Percentiles rank a stretch among this genome's conserved stretches.
These are phyloP conservation scores for Niebla homalea DNA, from an alignment of 495 filamentous ascomycete species.

Conservation along the genomic window DNA sequence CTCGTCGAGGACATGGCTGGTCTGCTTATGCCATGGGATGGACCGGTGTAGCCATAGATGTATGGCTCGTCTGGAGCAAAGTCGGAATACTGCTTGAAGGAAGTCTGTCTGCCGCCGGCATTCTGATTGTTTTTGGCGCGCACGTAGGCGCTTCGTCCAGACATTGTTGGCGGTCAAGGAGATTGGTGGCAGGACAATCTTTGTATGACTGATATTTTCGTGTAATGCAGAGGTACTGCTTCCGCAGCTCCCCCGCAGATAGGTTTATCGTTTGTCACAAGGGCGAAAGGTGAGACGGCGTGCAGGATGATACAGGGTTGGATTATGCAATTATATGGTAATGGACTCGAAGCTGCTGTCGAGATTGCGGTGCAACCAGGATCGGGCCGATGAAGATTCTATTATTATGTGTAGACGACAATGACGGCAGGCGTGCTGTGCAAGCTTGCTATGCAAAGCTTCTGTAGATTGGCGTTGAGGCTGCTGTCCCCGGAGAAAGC, in stretches of 20 bases:
- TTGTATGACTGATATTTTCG: neutral
- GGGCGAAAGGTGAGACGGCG: neutral
- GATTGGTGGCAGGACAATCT: neutral
- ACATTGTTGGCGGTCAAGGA: conserved; percentile 11
- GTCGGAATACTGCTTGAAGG: conserved; percentile 12
- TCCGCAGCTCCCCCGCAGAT: too few relatives aligned
- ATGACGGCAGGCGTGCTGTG: too few relatives aligned
- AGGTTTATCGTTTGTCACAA: neutral
- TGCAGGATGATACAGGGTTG: neutral
- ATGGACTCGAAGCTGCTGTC: too few relatives aligned
- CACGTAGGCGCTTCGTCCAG: conserved; percentile 18
- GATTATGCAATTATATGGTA: too few relatives aligned
- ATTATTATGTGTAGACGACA: too few relatives aligned
- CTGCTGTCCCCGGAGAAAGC: too few relatives aligned
- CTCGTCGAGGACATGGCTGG: conserved; percentile 11
- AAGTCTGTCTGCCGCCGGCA: conserved; percentile 12
- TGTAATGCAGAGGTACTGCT: neutral
- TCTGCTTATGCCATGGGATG: conserved; percentile 3
- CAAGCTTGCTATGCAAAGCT: too few relatives aligned
- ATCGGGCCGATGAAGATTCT: too few relatives aligned
- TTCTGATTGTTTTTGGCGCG: conserved; percentile 14
- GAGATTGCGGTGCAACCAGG: too few relatives aligned
- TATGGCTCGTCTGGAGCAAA: conserved; percentile 12
- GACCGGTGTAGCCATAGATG: conserved; percentile 14
- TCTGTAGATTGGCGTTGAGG: too few relatives aligned